Base-by-base conservation (phyloP, 441 rosid species). In the Gossypium lobatum region DNA sequence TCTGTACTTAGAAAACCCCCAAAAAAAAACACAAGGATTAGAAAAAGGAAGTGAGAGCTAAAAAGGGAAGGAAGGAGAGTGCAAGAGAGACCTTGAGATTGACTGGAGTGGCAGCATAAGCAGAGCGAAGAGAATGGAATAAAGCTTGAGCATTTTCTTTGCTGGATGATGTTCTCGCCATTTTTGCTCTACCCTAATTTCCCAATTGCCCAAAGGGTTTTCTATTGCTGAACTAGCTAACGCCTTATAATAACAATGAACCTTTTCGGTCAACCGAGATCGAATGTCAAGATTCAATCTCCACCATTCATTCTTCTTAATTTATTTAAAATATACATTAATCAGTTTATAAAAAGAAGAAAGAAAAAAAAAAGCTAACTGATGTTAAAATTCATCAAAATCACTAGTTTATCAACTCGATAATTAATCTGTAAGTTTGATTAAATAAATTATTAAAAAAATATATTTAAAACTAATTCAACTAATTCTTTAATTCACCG, bases 51-150 rank as follows among this genome's bases (percentile, higher is more conserved):
- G 37, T 8, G 62, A 28, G 16, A 13, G 67, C 14, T 46, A 8
- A 50, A n/a, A 67, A 31, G 42, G 8, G 54, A n/a, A 23, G 26
- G 45, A 23, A 20, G 55, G 64, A 21, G 58, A 39, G 31, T 73
- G 14, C 13, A n/a, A 69, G 48, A 74, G 11, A 65, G 45, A 87
- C 97, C 97, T 92, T 95, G 75, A 95, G 96, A 78, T 75, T 85
- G 57, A 82, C 87, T 2, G 97, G 94, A 45, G 97, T 95, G 66
- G 97, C 90, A 4, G 87, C 81, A 65, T 92, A 95, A 74, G 98
- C 97, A 48, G 98, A 88, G 14, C 90, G 87, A 78, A 95, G 96
- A 60, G 97, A 91, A 0, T 81, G 92, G 75, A 92, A 80, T 3
- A 95, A 94, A 62, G 95, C 94, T 71, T 84, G 89, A 59, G 93